phyloP scores from a whole-genome alignment of 768 basidiomycete genomes.

The Wakefieldia striispora region DNA sequence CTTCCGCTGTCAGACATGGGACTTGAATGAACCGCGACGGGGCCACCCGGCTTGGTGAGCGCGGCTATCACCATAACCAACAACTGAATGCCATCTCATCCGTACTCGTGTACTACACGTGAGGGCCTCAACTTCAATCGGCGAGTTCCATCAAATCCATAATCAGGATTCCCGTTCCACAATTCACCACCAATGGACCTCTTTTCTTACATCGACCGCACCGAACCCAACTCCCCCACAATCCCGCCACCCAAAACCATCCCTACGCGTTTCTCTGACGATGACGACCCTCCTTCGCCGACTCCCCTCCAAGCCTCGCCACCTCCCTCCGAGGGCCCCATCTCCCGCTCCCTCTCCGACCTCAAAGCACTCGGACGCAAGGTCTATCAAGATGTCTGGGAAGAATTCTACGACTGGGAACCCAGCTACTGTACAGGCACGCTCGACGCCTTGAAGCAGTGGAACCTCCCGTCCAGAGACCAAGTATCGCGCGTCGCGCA shows the following conservation, averaged over 20 bases:
- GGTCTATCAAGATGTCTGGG: constrained; percentile 41
- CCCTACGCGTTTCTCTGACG: no score
- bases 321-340: background rate
- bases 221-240: constrained; percentile 21
- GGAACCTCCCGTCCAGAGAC: constrained; percentile 1
- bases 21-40: no score
- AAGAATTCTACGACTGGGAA: constrained; percentile 49
- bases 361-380: constrained; percentile 24
- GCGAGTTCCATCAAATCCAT: no score
- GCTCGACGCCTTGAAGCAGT: constrained; percentile 17
- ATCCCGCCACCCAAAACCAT: background rate
- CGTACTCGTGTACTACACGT: no score
- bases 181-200: constrained; percentile 10
- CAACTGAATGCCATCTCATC: no score
- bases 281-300: background rate
- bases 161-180: no score
- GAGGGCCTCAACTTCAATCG: no score
- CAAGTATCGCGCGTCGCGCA: constrained; percentile 15
- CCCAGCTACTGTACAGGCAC: constrained; percentile 26
- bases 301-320: background rate
- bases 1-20: no score
- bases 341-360: background rate
- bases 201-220: constrained; percentile 19
- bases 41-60: no score
- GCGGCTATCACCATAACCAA: no score